Conservation (phyloP, 2,329 filamentous ascomycete genomes). For the Xylaria sp. region DNA sequence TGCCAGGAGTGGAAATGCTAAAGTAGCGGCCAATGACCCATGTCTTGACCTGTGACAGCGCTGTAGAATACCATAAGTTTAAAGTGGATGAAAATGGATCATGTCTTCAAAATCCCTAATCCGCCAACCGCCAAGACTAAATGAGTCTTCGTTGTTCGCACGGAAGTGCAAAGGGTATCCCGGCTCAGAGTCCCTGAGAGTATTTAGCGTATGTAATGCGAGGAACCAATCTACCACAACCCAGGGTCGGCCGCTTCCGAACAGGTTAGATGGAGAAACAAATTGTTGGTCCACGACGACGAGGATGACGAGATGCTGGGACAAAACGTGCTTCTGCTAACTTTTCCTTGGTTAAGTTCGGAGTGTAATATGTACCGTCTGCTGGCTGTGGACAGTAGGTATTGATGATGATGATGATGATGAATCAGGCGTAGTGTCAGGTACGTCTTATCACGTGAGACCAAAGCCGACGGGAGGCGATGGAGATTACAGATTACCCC, state of each 20-base stretch:
- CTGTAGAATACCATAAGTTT: background rate
- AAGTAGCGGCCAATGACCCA: background rate
- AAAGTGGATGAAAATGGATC: conserved; percentile 2
- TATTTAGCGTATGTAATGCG: background rate
- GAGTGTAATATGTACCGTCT: background rate
- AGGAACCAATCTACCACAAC: background rate
- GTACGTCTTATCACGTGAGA: background rate
- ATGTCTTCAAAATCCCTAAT: conserved; percentile 10
- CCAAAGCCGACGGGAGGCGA: background rate
- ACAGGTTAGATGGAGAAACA: background rate
- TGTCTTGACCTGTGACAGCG: background rate
- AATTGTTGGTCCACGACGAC: background rate
- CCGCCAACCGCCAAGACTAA: background rate
- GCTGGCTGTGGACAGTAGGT: background rate
- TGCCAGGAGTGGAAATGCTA: background rate
- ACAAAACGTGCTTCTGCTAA: background rate
- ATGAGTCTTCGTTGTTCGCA: background rate
- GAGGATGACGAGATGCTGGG: background rate
- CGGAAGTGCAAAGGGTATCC: conserved; percentile 12
- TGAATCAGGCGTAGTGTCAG: background rate
- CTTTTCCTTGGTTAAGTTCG: background rate
- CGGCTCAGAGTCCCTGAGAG: background rate
- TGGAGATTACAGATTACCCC: conserved; percentile 6
- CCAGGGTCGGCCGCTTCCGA: background rate
- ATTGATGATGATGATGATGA: background rate